These are phyloP conservation scores for Cyclotella choctawhatcheeana DNA, from an alignment of 108 stramenopile species.

Conservation along the genomic window DNA sequence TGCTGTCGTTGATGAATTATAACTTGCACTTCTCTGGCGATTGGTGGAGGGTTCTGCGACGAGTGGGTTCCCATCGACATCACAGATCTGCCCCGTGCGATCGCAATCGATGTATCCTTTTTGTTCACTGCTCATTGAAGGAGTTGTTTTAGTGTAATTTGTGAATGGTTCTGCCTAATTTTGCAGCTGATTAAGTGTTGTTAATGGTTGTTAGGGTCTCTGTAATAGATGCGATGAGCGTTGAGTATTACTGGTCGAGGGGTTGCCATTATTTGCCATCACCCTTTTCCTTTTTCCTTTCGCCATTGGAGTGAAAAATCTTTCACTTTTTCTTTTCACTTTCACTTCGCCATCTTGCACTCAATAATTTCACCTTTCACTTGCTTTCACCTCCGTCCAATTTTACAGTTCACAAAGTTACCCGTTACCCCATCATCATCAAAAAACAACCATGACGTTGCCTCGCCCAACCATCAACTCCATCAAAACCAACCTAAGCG, in stretches of 20 bases:
- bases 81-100: neutral
- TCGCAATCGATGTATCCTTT: neutral
- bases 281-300: neutral
- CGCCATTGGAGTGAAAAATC: neutral
- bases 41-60: neutral
- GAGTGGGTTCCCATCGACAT: neutral
- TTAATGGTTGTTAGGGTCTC: too few species aligned
- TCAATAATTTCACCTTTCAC: neutral
- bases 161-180: too few species aligned
- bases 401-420: too few species aligned
- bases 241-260: neutral
- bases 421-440: too few species aligned
- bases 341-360: neutral
- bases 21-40: neutral
- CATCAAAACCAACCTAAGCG: conserved; percentile 41
- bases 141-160: neutral
- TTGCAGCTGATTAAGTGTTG: too few species aligned
- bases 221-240: too few species aligned
- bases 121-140: neutral
- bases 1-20: neutral
- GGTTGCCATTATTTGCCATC: neutral
- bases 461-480: conserved; percentile 27
- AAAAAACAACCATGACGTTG: conserved; percentile 23
- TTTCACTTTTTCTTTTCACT: neutral
- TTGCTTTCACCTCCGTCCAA: too few species aligned